Base-by-base conservation (phyloP, 2,329 filamentous ascomycete genomes). In the Verticillium zaregamsianum region DNA sequence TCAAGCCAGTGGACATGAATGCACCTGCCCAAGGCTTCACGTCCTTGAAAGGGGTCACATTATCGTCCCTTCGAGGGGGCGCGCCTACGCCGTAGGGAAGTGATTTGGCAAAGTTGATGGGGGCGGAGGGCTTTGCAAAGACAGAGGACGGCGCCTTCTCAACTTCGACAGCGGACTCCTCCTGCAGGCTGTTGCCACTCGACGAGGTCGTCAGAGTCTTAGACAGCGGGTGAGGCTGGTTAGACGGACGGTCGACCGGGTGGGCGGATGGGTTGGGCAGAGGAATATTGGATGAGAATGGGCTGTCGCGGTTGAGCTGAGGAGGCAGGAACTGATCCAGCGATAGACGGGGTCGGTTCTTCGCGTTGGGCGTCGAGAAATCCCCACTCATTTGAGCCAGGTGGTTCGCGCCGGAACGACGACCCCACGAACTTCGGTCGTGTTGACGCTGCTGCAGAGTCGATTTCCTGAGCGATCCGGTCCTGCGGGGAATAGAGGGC, bases 1-100 rank as follows among this genome's bases (percentile, higher is more conserved):
- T 90, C 32, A 99, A 80, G 1, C 94, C 93, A 0, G 95, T 98
- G 1, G 95, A 98, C 81, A 92, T 93, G 76, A 97, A 97, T 7
- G 93, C 93, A 49, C 90, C 88, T 35, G 91, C 89, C 61, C 91
- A 83, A 25, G 93, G 90, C 71, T 89, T 92, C 8, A 87, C 90
- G 58, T 86, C 81, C 74, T 92, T 93, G 77, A 91, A 95, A 11
- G 64, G 64, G 3, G 64, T 66, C 12, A 65, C 62, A 23, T 58
- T 64, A 23, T 63, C 63, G 55, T 65, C 63, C 62, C 59, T 62
- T 49, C 64, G 62, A 2, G 78, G 73, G 3, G 79, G 79, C 2
- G 54, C 59, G 25, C 61, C 64, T 5, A 58, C 59, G 23, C 89
- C 89, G 25, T 89, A 81, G 3, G 91, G 92, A 60, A 95, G 78